phyloP scores from a whole-genome alignment of 768 basidiomycete genomes.

The Leccinellum albellum region DNA sequence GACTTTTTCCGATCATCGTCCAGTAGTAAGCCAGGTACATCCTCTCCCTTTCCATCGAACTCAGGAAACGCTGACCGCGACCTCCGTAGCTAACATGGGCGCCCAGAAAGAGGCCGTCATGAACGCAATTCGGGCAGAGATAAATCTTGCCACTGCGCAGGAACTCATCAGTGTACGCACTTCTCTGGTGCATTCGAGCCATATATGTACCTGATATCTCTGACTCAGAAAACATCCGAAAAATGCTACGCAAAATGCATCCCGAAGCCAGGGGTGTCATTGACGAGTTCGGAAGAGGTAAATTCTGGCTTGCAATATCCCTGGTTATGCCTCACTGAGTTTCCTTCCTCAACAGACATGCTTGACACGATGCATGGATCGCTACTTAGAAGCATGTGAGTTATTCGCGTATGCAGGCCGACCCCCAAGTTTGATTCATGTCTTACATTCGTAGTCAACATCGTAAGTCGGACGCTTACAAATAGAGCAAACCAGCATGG shows the following conservation, averaged over 20 bases:
- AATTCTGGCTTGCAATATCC: not conserved
- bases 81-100: conserved; percentile 36
- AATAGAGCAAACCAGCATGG: conserved; percentile 41
- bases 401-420: conserved; percentile 11
- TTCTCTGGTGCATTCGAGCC: not conserved
- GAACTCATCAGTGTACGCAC: conserved; percentile 68
- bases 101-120: conserved; percentile 47
- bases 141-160: conserved; percentile 72
- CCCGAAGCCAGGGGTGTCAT: conserved; percentile 65
- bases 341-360: conserved; percentile 51
- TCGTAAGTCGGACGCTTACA: conserved; percentile 69
- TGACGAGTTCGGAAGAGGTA: conserved; percentile 74
- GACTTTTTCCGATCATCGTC: conserved; percentile 47
- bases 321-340: not conserved
- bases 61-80: not conserved
- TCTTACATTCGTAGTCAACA: conserved; percentile 53
- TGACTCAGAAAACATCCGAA: conserved; percentile 67
- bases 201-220: not conserved
- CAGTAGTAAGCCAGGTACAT: conserved; percentile 26
- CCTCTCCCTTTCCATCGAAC: not conserved
- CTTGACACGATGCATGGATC: conserved; percentile 69
- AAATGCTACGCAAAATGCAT: conserved; percentile 77
- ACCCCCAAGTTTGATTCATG: not conserved
- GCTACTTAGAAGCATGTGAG: conserved; percentile 85
- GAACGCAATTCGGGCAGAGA: conserved; percentile 63